These are phyloP conservation scores for Colletotrichum chlorophyti DNA, from an alignment of 2,329 filamentous ascomycete genomes.

Conservation along the genomic window DNA sequence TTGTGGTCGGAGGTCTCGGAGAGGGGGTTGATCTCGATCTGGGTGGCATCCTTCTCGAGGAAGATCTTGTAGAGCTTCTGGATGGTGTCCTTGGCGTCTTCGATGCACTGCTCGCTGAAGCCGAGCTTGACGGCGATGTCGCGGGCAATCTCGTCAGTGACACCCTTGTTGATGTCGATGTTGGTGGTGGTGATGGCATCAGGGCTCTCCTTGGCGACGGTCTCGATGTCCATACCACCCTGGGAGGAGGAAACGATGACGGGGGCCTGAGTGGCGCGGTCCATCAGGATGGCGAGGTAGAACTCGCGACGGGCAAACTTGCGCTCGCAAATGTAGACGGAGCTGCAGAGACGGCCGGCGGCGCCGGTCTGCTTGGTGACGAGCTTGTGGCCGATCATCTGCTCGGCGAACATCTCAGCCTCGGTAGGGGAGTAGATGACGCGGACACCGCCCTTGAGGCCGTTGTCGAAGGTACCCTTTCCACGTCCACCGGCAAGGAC, in stretches of 20 bases:
- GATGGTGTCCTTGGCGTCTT: constrained; percentile 94
- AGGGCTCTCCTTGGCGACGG: constrained; percentile 96
- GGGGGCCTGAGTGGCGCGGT: constrained; percentile 86
- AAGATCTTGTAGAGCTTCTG: constrained; percentile 99
- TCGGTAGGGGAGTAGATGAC: constrained; percentile 98
- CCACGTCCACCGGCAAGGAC: constrained; percentile 97
- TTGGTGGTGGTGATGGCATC: constrained; percentile 94
- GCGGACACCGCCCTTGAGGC: constrained; percentile 96
- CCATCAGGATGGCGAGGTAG: constrained; percentile 98
- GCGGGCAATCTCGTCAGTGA: constrained; percentile 93
- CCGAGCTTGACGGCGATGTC: constrained; percentile 91
- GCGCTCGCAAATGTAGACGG: constrained; percentile 99
- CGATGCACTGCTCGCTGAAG: constrained; percentile 97
- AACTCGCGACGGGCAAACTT: constrained; percentile 99
- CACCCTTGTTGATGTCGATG: constrained; percentile 92
- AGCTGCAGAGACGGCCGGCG: constrained; percentile 89
- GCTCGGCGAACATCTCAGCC: constrained; percentile 96
- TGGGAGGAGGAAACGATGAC: constrained; percentile 98
- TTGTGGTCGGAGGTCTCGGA: constrained; percentile 98
- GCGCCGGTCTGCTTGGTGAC: constrained; percentile 99
- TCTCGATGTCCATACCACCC: constrained; percentile 99
- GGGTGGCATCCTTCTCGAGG: constrained; percentile 96
- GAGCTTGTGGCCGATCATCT: constrained; percentile 99
- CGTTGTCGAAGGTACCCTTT: constrained; percentile 98
- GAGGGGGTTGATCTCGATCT: constrained; percentile 99